Evolutionary conservation across 2,329 filamentous ascomycete species (phyloP), one percentile per base, ranked within the genome.

Genomic region (Monilinia fructigena): DNA sequence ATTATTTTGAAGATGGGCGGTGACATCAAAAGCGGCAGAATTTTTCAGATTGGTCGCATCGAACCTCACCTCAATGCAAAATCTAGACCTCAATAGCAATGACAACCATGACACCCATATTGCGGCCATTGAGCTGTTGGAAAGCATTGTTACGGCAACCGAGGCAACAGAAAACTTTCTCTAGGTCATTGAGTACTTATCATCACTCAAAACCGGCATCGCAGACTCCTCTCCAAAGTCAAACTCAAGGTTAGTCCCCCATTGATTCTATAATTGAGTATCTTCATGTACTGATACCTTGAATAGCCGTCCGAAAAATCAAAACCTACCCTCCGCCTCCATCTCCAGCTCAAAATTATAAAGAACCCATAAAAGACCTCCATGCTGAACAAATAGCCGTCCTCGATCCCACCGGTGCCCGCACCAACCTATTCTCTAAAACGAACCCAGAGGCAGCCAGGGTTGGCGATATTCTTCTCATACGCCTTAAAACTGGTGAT

Each of bases 381-480:
- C 88, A 88, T 72, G 77, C 83, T 62, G 80, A 85, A 66, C 92
- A 96, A 80, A 84, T 96, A 75, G 76, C 83, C 52, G 78, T 84
- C 53, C 90, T 97, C 74, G 95, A 99, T 79, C 92, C 93, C 5
- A 92, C 88, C 1, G 93, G 93, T 60, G 88, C 90, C 63, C 90
- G 94, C 68, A 89, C 88, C 54, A 86, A 87, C 42, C 87, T 99
- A 66, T 97, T 99, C 82, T 86, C 88, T 71, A 86, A 85, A 72
- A 79, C 83, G 63, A 96, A 94, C 79, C 85, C 85, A 42, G 92
- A 97, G 77, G 86, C 88, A 74, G 92, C 89, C 65, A 89, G 90
- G 74, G 86, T 90, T 1, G 95, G 95, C 74, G 95, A 99, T 79
- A 91, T 99, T 70, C 84, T 99, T 47, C 92, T 96, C 74, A 91